Evolutionary conservation across 345 rosid genomes (phyloP), one percentile per base, ranked within the genome.

Genomic region (Gossypium australe): DNA sequence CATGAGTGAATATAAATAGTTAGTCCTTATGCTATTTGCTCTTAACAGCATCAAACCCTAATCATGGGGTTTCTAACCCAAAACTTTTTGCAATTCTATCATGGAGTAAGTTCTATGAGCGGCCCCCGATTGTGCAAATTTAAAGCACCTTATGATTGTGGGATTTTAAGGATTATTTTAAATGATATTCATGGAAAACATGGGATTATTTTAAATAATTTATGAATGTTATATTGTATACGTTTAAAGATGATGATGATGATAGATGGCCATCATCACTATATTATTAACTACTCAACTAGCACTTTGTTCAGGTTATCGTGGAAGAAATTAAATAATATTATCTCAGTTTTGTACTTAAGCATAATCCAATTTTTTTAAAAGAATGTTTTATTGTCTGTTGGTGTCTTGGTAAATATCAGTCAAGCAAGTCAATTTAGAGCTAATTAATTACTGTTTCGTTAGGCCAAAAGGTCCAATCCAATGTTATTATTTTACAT

Each of bases 261-360:
- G 53, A 45, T 66, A 44, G 53, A 20, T 44, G 29, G 29, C 20
- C 70, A 20, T 44, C 70, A 45, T 66, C 34, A 45, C 25, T 45
- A 4, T 45, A 45, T 66, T 45, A 66, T 66, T 44, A 66, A 66
- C 53, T 66, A 44, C 70, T 44, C 27, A 66, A 18, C 69, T 18
- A 64, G 29, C 11, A 34, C 70, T 44, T 45, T 66, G 53, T 22
- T 41, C 20, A 38, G 8, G 51, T 16, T 1, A 25, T n/a, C 10
- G 51, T 64, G 69, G 25, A 41, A 22, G 27, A 64, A 64, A 41
- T 66, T 66, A 44, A 44, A 66, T 44, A 66, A 20, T 18, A 51
- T 11, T 11, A 45, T 12, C 20, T 34, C 17, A 64, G 8, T 51
- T 64, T 64, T 64, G 51, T 41, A 22, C 14, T 38, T 64, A 3